phyloP scores from a whole-genome alignment of 805 yeast genomes.

The Hanseniaspora vineae region DNA sequence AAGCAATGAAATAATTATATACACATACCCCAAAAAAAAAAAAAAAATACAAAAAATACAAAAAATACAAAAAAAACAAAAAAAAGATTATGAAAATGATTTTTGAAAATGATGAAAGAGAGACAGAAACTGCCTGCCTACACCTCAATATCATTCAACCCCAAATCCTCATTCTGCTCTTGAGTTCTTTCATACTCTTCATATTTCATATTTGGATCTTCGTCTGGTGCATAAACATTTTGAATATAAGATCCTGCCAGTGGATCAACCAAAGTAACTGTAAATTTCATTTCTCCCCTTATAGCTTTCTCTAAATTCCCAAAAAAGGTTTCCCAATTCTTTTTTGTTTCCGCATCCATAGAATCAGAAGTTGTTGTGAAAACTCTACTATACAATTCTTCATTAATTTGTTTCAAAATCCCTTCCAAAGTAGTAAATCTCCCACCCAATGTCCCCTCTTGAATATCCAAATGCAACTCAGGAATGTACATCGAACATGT shows the following conservation, averaged over 20 bases:
- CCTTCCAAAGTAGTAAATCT: slow-evolving; percentile 97
- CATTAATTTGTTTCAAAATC: slow-evolving; percentile 72
- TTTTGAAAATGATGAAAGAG: too few species aligned
- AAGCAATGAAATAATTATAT: too few species aligned
- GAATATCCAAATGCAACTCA: slow-evolving; percentile 78
- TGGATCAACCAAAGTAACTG: slow-evolving; percentile 87
- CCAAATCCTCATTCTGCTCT: slow-evolving; percentile 86
- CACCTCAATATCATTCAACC: slow-evolving; percentile 41
- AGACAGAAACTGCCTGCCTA: too few species aligned
- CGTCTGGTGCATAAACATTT: slow-evolving; percentile 97
- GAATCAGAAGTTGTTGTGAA: slow-evolving; percentile 81
- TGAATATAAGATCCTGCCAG: slow-evolving; percentile 91
- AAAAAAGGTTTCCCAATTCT: slow-evolving; percentile 77
- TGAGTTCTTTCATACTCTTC: slow-evolving; percentile 84
- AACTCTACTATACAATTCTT: slow-evolving; percentile 77
- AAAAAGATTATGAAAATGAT: too few species aligned
- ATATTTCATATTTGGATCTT: slow-evolving; percentile 87
- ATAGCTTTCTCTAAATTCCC: slow-evolving; percentile 62
- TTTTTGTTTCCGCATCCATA: slow-evolving; percentile 65
- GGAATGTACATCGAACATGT: slow-evolving; percentile 80
- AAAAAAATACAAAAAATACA: too few species aligned
- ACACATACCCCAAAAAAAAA: too few species aligned
- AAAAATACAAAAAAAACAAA: too few species aligned
- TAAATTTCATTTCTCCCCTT: slow-evolving; percentile 71
- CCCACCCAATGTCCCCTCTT: slow-evolving; percentile 96